Evolutionary conservation across 495 filamentous ascomycete genomes (phyloP).

Genomic region (Xylaria nigripes): DNA sequence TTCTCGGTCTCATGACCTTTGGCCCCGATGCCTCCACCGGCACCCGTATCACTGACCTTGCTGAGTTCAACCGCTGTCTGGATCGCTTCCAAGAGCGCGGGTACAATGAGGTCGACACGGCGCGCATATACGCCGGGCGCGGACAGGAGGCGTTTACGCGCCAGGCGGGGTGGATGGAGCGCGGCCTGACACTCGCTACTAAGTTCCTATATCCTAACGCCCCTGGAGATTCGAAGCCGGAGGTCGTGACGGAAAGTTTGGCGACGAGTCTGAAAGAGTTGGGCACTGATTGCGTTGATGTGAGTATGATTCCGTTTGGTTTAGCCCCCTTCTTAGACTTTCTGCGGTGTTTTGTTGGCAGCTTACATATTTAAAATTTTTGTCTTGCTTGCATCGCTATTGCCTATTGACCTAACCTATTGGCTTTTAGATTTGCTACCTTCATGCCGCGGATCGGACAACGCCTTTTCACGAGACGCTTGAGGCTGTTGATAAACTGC

Average conservation of each 20-base stretch:
- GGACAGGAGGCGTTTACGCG: conserved; percentile 77
- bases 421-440: conserved; percentile 56
- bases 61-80: conserved; percentile 56
- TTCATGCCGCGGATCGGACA: conserved; percentile 76
- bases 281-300: conserved; percentile 66
- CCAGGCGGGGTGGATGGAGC: conserved; percentile 68
- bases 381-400: no score
- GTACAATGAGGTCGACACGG: conserved; percentile 75
- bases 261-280: conserved; percentile 63
- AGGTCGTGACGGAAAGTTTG: conserved; percentile 52
- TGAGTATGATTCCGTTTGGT: conserved; percentile 10
- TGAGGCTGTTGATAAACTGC: conserved; percentile 65
- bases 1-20: conserved; percentile 57
- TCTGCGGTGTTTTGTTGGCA: neutral
- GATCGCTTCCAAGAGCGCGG: conserved; percentile 64
- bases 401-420: neutral
- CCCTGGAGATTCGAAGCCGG: conserved; percentile 52
- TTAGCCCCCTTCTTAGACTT: neutral
- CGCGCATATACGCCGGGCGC: conserved; percentile 63
- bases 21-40: conserved; percentile 46
- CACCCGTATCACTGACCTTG: conserved; percentile 60
- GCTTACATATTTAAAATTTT: neutral
- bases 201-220: conserved; percentile 62
- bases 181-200: conserved; percentile 76
- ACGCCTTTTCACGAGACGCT: conserved; percentile 76